phyloP scores from a whole-genome alignment of 495 filamentous ascomycete species.

The Podospora fimiseda region DNA sequence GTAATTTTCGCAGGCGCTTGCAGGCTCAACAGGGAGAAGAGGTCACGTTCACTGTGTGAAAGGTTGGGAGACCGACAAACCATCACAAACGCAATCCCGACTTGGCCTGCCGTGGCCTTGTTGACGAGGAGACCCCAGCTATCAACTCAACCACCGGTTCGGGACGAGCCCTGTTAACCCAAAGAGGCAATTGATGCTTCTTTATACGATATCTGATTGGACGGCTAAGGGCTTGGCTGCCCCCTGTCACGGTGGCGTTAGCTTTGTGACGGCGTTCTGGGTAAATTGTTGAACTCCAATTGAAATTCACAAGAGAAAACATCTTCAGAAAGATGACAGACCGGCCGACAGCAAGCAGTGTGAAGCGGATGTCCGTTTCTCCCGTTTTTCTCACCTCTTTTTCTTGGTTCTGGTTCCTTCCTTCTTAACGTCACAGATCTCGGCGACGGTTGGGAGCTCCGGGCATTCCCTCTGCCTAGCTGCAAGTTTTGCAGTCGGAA shows the following conservation, averaged over 20 bases:
- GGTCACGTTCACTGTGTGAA: slow-evolving; percentile 7
- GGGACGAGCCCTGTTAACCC: slow-evolving; percentile 15
- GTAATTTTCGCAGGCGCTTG: slow-evolving; percentile 12
- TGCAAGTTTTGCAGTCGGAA: no score
- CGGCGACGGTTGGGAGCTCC: slow-evolving; percentile 1
- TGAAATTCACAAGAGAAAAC: no score
- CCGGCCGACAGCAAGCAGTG: no score
- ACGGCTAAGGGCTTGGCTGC: not conserved
- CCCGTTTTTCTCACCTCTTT: no score
- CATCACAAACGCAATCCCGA: slow-evolving; percentile 13
- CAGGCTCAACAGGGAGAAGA: slow-evolving; percentile 1
- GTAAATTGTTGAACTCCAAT: no score
- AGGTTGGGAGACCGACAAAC: not conserved
- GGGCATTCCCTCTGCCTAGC: not conserved
- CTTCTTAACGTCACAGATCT: not conserved
- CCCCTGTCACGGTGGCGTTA: slow-evolving; percentile 2
- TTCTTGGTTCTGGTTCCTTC: not conserved
- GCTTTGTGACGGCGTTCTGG: not conserved
- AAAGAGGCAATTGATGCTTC: slow-evolving; percentile 11
- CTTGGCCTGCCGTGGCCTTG: not conserved
- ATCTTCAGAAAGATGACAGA: no score
- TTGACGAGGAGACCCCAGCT: not conserved
- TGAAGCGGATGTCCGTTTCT: no score
- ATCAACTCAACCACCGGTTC: slow-evolving; percentile 11
- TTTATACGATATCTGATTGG: slow-evolving; percentile 10